A percentile compares a stretch with the other conserved stretches of the same genome.
Evolutionary conservation across 495 filamentous ascomycete species (phyloP).

Genomic region (Oidiodendron maius): DNA sequence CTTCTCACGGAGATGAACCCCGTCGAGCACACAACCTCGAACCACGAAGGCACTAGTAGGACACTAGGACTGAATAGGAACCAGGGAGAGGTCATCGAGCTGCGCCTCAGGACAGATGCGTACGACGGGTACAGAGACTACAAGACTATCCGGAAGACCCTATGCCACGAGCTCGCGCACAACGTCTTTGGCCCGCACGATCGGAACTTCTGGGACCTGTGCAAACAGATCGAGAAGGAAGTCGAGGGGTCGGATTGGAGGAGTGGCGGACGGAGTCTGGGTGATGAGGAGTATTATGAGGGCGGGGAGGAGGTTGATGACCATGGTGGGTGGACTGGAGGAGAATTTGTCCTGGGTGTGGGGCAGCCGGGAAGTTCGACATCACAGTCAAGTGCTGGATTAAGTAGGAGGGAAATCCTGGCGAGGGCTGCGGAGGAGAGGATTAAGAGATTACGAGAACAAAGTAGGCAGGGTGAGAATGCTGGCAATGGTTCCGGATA

Average conservation of each 20-base stretch:
- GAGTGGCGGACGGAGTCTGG: constrained; percentile 56
- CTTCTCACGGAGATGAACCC: constrained; percentile 96
- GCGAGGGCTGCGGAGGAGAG: constrained; percentile 72
- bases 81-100: constrained; percentile 82
- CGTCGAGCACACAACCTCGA: constrained; percentile 61
- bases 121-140: constrained; percentile 94
- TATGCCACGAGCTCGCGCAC: constrained; percentile 94
- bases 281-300: constrained; percentile 65
- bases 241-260: constrained; percentile 75
- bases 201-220: constrained; percentile 81
- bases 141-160: constrained; percentile 78
- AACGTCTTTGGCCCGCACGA: constrained; percentile 84
- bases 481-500: constrained; percentile 11
- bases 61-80: constrained; percentile 88
- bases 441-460: constrained; percentile 31
- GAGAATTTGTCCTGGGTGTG: constrained; percentile 74
- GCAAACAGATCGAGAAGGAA: constrained; percentile 77
- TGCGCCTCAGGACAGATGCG: constrained; percentile 83
- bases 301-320: constrained; percentile 55
- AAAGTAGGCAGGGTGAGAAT: constrained; percentile 1
- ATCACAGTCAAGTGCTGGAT: constrained; percentile 24
- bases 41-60: constrained; percentile 59
- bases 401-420: constrained; percentile 63
- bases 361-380: constrained; percentile 24
- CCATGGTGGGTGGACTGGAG: constrained; percentile 81